These are phyloP conservation scores for Candida michaelii DNA, from an alignment of 805 yeast genomes.

Conservation along the genomic window DNA sequence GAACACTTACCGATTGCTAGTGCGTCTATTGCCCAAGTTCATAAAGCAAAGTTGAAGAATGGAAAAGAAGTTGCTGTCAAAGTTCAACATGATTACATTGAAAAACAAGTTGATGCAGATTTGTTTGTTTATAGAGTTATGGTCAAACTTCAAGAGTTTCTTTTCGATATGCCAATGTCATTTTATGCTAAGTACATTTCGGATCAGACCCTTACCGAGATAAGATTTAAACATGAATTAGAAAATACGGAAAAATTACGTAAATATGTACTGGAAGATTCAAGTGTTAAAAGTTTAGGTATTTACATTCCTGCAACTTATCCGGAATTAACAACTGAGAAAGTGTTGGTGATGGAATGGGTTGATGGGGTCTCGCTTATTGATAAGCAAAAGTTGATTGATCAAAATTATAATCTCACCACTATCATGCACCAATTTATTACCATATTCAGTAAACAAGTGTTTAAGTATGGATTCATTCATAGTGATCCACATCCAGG, in stretches of 20 bases:
- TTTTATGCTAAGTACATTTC: slow-evolving; percentile 58
- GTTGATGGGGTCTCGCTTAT: slow-evolving; percentile 66
- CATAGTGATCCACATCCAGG: slow-evolving; percentile 87
- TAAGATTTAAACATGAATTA: slow-evolving; percentile 59
- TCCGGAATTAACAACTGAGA: slow-evolving; percentile 43
- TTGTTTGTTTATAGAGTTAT: slow-evolving; percentile 54
- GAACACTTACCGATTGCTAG: slow-evolving; percentile 67
- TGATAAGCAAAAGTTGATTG: slow-evolving; percentile 42
- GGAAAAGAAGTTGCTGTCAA: slow-evolving; percentile 63
- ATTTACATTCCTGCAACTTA: slow-evolving; percentile 59
- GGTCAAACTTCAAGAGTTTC: slow-evolving; percentile 52
- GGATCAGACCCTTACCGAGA: slow-evolving; percentile 57
- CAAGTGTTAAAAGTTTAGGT: slow-evolving; percentile 30
- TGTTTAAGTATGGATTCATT: slow-evolving; percentile 64
- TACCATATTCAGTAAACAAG: slow-evolving; percentile 53
- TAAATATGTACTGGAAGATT: slow-evolving; percentile 41
- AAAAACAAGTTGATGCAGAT: slow-evolving; percentile 61
- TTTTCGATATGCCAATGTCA: slow-evolving; percentile 64
- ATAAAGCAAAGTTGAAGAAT: slow-evolving; percentile 45
- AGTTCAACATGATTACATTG: slow-evolving; percentile 63
- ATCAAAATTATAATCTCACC: slow-evolving; percentile 37
- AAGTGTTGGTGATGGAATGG: slow-evolving; percentile 71
- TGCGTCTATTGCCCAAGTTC: slow-evolving; percentile 76
- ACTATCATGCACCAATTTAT: slow-evolving; percentile 52
- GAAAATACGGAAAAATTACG: slow-evolving; percentile 48